phyloP scores from a whole-genome alignment of 768 basidiomycete species.

The Hydnomerulius pinastri region DNA sequence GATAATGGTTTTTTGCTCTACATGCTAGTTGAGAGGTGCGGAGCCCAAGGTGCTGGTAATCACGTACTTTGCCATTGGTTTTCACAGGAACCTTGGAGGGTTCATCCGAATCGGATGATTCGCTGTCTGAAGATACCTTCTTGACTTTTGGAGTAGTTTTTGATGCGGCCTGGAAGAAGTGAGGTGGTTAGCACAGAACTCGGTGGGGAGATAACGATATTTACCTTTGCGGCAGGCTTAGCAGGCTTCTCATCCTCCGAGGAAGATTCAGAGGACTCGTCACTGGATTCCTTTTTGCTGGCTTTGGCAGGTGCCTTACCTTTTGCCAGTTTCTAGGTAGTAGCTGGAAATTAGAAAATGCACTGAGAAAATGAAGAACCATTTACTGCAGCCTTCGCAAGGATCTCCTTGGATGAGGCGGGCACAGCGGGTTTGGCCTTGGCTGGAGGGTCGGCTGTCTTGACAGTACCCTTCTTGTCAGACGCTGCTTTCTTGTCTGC shows the following conservation, averaged over 20 bases:
- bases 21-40: background rate
- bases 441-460: conserved; percentile 30
- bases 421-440: conserved; percentile 24
- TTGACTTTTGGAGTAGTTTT: background rate
- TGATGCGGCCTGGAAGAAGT: no score
- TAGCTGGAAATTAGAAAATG: background rate
- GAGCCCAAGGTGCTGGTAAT: background rate
- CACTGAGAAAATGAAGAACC: background rate
- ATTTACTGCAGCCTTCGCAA: conserved; percentile 41
- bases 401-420: conserved; percentile 43
- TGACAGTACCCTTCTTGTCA: conserved; percentile 33
- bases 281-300: conserved; percentile 24
- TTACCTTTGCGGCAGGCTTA: conserved; percentile 10
- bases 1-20: conserved; percentile 26
- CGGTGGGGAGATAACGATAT: background rate
- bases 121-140: conserved; percentile 26
- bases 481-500: conserved; percentile 35
- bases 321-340: conserved; percentile 24
- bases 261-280: conserved; percentile 32
- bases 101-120: conserved; percentile 29
- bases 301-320: conserved; percentile 20
- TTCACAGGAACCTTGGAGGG: conserved; percentile 34
- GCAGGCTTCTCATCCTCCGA: conserved; percentile 38
- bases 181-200: no score
- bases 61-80: conserved; percentile 34